Base-by-base conservation (phyloP, 768 basidiomycete species). In the Trichaptum fuscoviolaceum region DNA sequence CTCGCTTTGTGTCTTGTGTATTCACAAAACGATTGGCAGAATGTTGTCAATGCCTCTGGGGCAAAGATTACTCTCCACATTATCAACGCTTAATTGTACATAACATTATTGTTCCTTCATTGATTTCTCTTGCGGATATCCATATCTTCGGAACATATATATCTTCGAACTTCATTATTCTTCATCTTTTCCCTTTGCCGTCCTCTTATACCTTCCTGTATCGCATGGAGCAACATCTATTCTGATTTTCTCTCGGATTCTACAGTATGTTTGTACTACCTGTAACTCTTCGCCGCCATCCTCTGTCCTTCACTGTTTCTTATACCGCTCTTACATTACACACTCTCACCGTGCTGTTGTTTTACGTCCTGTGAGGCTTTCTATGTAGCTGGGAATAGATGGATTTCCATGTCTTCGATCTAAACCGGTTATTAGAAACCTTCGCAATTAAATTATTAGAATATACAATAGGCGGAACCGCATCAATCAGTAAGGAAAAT, bases 21-120 rank as follows among this genome's bases (percentile, higher is more conserved):
- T 9, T 82, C 81, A 12, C 83, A 88, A 67, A 77, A 76, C n/a
- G 85, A 89, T 61, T 91, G 90, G 90, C 79, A 83, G 66, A 75
- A 79, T 10, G 80, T 84, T 7, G 75, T 82, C 34, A 72, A 80
- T 10, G 73, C 77, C 30, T 75, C 80, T 65, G 79, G 82, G 63
- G 77, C 81, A 66, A 91, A 89, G 73, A 77, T 91, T 23, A 77
- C 83, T 0, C 78, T 92, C 25, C 83, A 85, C 62, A 78, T 91
- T 65, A 72, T 86, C 58, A 83, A 86, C 69, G 42, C 42, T 12
- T 52, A 52, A 52, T 52, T 52, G 42, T 52, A 15, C 42, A 52
- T 52, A 52, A 12, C 42, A 6, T 52, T n/a, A n/a, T 52, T 12
- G 42, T 20, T 20, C 8, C 42, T 20, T 52, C 42, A 6, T 52